Evolutionary conservation across 768 basidiomycete genomes (phyloP).

Genomic region (Trametes meyenii): DNA sequence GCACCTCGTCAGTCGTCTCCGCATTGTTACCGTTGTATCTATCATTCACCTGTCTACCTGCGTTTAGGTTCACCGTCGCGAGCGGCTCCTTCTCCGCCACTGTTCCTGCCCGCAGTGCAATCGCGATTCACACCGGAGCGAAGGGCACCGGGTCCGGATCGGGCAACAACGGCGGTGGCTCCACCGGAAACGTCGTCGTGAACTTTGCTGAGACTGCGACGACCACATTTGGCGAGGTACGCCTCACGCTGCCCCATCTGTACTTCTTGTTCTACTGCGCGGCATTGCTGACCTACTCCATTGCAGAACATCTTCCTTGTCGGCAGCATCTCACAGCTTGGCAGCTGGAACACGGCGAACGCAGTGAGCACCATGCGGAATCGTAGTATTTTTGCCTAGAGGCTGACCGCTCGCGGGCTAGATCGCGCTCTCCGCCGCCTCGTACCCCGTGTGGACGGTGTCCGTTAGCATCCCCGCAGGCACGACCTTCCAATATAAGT

Average conservation of each 20-base stretch:
- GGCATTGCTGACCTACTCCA: neutral
- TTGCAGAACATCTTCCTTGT: slow-evolving; percentile 60
- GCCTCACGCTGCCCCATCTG: too few species aligned
- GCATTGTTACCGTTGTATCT: neutral
- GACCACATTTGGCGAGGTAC: slow-evolving; percentile 59
- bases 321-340: slow-evolving; percentile 58
- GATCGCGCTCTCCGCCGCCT: slow-evolving; percentile 54
- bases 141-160: slow-evolving; percentile 18
- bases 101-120: slow-evolving; percentile 52
- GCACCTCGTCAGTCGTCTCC: slow-evolving; percentile 44
- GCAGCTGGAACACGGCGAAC: slow-evolving; percentile 50
- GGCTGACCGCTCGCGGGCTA: slow-evolving; percentile 21
- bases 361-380: slow-evolving; percentile 40
- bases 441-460: slow-evolving; percentile 58
- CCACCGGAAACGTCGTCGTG: slow-evolving; percentile 39
- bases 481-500: slow-evolving; percentile 60
- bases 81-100: slow-evolving; percentile 53
- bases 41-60: neutral
- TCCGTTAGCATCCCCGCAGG: slow-evolving; percentile 52
- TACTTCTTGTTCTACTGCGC: neutral
- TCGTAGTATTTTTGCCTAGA: too few species aligned
- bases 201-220: slow-evolving; percentile 58
- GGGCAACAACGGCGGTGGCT: neutral
- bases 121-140: slow-evolving; percentile 58
- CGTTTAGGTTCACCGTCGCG: slow-evolving; percentile 49